Evolutionary conservation across 371 early-diverging fungal genomes (phyloP).

Genomic region (Apophysomyces trapeziformis): DNA sequence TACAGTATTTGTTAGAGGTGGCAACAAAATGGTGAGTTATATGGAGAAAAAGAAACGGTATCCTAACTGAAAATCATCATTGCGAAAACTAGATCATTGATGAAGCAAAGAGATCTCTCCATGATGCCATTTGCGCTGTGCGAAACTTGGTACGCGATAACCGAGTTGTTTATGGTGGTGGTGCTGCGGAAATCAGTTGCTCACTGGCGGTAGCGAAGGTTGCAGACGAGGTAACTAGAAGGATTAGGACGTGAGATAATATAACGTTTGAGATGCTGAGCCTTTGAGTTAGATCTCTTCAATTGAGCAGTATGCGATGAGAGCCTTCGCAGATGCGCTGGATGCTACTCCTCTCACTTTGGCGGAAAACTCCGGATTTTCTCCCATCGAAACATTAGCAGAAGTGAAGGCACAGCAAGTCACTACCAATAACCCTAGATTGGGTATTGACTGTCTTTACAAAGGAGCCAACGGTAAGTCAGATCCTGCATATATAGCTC

Average conservation of each 20-base stretch:
- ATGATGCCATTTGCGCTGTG: conserved; percentile 99
- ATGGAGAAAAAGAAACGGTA: too few relatives aligned
- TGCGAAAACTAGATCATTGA: conserved; percentile 82
- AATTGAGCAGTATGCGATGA: conserved; percentile 97
- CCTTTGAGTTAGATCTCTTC: conserved; percentile 58
- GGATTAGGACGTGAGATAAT: too few relatives aligned
- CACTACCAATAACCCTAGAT: conserved; percentile 72
- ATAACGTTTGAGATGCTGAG: too few relatives aligned
- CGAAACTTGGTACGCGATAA: conserved; percentile 96
- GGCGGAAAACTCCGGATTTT: conserved; percentile 97
- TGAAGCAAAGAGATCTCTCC: conserved; percentile 98
- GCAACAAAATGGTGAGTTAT: conserved; percentile 85
- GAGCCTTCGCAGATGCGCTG: conserved; percentile 94
- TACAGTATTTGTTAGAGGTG: conserved; percentile 97
- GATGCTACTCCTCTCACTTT: conserved; percentile 96
- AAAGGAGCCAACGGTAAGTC: conserved; percentile 79
- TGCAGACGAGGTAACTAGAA: conserved; percentile 72
- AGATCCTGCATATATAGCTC: neutral
- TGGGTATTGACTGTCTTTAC: conserved; percentile 96
- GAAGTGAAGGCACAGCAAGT: conserved; percentile 92
- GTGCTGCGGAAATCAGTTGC: conserved; percentile 96
- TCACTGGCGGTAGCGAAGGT: conserved; percentile 89
- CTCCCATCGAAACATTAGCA: conserved; percentile 93
- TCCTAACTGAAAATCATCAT: too few relatives aligned
- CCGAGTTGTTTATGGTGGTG: conserved; percentile 99